Percentiles rank a stretch among this genome's conserved stretches.
These are phyloP conservation scores for Prinsepia uniflora DNA, from an alignment of 306 rosid genomes.

Conservation along the genomic window DNA sequence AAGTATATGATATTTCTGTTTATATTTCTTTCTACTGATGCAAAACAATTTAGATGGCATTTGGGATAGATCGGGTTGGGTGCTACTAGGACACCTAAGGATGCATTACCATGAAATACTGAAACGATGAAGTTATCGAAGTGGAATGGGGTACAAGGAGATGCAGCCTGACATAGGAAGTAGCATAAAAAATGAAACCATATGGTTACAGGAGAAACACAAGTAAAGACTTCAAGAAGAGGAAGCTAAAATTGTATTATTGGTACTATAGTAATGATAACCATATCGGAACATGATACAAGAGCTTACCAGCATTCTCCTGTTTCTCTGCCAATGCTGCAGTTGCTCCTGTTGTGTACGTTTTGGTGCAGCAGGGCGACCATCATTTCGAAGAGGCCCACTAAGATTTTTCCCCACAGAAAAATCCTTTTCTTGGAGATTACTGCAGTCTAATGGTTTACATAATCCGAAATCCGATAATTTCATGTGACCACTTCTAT, in stretches of 20 bases:
- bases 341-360: conserved; percentile 98
- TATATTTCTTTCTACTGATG: background rate
- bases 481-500: conserved; percentile 91
- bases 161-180: background rate
- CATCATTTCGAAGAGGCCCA: conserved; percentile 92
- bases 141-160: background rate
- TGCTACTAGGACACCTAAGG: background rate
- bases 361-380: conserved; percentile 81
- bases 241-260: conserved; percentile 9
- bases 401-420: conserved; percentile 73
- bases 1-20: background rate
- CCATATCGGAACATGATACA: conserved; percentile 23
- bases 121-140: background rate
- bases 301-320: conserved; percentile 92
- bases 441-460: conserved; percentile 93
- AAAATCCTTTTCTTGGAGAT: conserved; percentile 92
- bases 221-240: conserved; percentile 1
- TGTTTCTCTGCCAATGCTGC: conserved; percentile 97
- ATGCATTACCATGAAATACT: background rate
- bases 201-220: conserved; percentile 1
- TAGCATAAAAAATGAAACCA: background rate
- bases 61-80: background rate
- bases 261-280: conserved; percentile 12
- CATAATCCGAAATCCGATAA: conserved; percentile 96
- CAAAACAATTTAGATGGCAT: background rate